These are phyloP conservation scores for Fusarium chaquense DNA, from an alignment of 2,329 filamentous ascomycete species.

Conservation along the genomic window DNA sequence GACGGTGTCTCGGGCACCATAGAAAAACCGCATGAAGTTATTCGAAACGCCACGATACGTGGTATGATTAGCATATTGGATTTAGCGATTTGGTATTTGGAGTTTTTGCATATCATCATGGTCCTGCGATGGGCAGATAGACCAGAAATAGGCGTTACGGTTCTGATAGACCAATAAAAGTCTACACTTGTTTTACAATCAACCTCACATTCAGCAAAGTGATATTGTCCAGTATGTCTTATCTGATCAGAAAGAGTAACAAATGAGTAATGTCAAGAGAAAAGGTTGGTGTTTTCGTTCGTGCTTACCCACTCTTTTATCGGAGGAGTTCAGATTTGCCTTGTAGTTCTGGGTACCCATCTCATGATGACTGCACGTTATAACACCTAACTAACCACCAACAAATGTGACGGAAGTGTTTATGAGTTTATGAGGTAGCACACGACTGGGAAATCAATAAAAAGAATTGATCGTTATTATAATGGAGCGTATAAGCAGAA, in stretches of 20 bases:
- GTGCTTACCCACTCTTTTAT: not conserved
- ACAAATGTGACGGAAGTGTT: not conserved
- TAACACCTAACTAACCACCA: not conserved
- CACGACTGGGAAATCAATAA: not conserved
- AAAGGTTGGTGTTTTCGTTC: not conserved
- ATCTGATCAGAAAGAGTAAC: not conserved
- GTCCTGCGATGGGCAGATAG: conserved; percentile 37
- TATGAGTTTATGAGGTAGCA: not conserved
- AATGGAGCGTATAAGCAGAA: not conserved
- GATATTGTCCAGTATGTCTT: not conserved
- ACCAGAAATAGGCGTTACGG: conserved; percentile 34
- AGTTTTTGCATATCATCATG: conserved; percentile 34
- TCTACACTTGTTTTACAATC: conserved; percentile 12
- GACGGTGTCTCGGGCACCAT: conserved; percentile 36
- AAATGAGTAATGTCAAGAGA: not conserved
- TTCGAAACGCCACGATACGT: conserved; percentile 27
- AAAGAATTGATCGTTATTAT: not conserved
- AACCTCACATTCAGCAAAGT: not conserved
- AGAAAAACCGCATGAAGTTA: conserved; percentile 36
- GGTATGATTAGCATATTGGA: conserved; percentile 38
- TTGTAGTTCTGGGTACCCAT: not conserved
- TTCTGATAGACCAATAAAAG: conserved; percentile 30
- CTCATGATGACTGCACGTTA: not conserved
- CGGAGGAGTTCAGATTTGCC: not conserved
- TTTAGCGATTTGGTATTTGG: conserved; percentile 40